These are phyloP conservation scores for Tetrahymena elliotti DNA, from an alignment of 73 alveolate genomes.

Conservation along the genomic window DNA sequence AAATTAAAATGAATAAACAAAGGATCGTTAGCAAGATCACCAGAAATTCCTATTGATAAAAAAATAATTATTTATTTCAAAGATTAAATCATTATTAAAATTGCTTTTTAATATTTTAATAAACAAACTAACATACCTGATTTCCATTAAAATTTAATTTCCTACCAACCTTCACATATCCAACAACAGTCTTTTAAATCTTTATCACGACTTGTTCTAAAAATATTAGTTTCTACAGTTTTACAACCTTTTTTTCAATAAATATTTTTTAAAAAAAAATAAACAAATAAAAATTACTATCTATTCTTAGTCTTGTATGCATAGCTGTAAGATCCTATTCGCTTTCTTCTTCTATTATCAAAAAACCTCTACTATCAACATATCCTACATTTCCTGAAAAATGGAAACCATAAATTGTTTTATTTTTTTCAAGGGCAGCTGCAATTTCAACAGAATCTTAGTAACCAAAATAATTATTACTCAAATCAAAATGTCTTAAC, in stretches of 20 bases:
- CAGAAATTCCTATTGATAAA: neutral
- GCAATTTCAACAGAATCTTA: constrained; percentile 33
- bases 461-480: constrained; percentile 17
- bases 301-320: constrained; percentile 16
- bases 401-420: constrained; percentile 48
- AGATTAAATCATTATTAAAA: too few species aligned
- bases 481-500: constrained; percentile 41
- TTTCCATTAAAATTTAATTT: constrained; percentile 49
- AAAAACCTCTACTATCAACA: constrained; percentile 51
- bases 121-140: constrained; percentile 20
- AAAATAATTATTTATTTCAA: neutral
- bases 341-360: constrained; percentile 12
- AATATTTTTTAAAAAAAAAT: neutral
- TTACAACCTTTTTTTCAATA: constrained; percentile 4
- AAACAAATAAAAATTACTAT: neutral
- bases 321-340: constrained; percentile 4
- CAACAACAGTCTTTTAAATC: constrained; percentile 57
- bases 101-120: too few species aligned
- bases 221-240: neutral
- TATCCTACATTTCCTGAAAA: constrained; percentile 46
- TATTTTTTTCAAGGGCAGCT: constrained; percentile 40
- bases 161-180: constrained; percentile 84
- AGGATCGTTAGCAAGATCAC: constrained; percentile 18
- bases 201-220: constrained; percentile 4
- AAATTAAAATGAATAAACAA: constrained; percentile 60